phyloP scores from a whole-genome alignment of 345 rosid species.

The Noccaea caerulescens region DNA sequence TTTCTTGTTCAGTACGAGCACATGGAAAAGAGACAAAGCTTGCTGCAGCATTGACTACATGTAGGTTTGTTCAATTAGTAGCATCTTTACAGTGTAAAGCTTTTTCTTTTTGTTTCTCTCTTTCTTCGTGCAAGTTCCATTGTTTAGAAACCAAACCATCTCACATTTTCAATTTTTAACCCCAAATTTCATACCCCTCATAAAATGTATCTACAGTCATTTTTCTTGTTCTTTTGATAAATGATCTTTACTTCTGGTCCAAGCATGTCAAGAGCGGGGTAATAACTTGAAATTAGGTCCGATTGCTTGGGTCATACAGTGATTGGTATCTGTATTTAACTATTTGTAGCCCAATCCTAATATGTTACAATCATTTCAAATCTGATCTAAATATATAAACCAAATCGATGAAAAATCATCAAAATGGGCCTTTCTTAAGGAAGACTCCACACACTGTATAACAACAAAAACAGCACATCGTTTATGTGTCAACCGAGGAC shows the following conservation, averaged over 20 bases:
- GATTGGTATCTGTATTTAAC: too few species aligned
- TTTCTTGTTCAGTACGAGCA: conserved; percentile 72
- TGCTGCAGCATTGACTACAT: conserved; percentile 70
- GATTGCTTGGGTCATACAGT: too few species aligned
- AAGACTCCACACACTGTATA: too few species aligned
- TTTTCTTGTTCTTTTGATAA: conserved; percentile 13
- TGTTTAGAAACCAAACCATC: conserved; percentile 33
- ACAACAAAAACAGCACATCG: conserved; percentile 18
- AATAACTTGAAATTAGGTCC: conserved; percentile 1
- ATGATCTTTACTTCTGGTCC: conserved; percentile 6
- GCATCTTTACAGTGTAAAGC: conserved; percentile 63
- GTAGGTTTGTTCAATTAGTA: conserved; percentile 46
- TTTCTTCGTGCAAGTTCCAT: conserved; percentile 34
- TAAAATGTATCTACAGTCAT: conserved; percentile 23
- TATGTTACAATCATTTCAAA: too few species aligned
- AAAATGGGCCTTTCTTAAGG: too few species aligned
- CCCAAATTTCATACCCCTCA: conserved; percentile 5
- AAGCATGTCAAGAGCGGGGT: conserved; percentile 7
- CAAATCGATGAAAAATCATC: too few species aligned
- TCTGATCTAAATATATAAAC: too few species aligned
- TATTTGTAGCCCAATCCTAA: too few species aligned
- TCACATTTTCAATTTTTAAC: conserved; percentile 38
- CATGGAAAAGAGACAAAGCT: conserved; percentile 88
- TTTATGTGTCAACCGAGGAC: background rate
- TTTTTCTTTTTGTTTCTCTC: conserved; percentile 7